phyloP scores from a whole-genome alignment of 352 stramenopile genomes.

The Globisporangium takayamanum region DNA sequence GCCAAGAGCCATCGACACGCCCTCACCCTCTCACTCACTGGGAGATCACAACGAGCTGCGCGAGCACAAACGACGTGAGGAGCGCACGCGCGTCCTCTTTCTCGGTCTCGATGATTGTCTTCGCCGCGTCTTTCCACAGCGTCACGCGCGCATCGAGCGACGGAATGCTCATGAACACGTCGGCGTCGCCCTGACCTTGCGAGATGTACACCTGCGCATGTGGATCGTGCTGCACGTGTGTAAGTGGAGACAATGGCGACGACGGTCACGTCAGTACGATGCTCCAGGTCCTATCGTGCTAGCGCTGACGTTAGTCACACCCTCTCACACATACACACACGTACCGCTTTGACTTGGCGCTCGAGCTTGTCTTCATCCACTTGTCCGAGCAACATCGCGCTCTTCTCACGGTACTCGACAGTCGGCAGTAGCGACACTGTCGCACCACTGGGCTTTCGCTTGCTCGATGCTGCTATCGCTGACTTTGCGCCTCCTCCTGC shows the following conservation, averaged over 20 bases:
- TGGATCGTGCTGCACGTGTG: conserved; percentile 46
- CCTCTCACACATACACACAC: background rate
- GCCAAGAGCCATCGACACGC: background rate
- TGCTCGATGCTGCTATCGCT: background rate
- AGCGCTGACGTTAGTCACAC: background rate
- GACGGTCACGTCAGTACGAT: background rate
- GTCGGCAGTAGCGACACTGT: background rate
- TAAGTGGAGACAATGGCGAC: background rate
- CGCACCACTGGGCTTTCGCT: conserved; percentile 9
- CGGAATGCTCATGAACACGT: conserved; percentile 80
- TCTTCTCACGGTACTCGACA: conserved; percentile 62
- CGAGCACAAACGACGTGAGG: conserved; percentile 46
- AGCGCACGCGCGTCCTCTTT: conserved; percentile 61
- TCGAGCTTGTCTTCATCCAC: conserved; percentile 78
- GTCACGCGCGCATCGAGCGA: conserved; percentile 67
- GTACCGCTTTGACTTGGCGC: conserved; percentile 69
- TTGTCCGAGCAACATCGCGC: conserved; percentile 49
- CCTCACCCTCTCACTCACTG: conserved; percentile 2
- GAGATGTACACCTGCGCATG: conserved; percentile 73
- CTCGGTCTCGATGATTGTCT: conserved; percentile 76
- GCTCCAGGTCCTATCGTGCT: no score
- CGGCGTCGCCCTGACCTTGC: conserved; percentile 66
- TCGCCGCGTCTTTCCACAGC: conserved; percentile 68
- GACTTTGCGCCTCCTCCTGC: background rate
- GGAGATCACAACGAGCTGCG: conserved; percentile 22